Percentiles rank a stretch among this genome's conserved stretches.
Conservation (phyloP, 768 basidiomycete species). For the Boletus vermiculosoides region DNA sequence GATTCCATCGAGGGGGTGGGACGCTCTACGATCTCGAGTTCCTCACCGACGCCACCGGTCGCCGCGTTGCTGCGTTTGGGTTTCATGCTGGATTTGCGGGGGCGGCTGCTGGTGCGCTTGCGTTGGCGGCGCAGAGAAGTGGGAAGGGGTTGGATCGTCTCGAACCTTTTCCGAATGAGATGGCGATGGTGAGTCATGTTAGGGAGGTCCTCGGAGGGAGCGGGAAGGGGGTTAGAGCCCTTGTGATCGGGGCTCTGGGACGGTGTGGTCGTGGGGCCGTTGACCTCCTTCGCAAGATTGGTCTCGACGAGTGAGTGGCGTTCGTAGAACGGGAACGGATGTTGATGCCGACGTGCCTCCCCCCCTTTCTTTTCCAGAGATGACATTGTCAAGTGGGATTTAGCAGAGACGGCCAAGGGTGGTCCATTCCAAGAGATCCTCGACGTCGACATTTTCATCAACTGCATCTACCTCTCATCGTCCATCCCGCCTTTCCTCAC, state of each 20-base stretch:
- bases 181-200: conserved; percentile 77
- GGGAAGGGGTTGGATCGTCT: conserved; percentile 63
- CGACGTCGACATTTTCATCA: conserved; percentile 96
- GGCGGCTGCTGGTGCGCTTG: conserved; percentile 87
- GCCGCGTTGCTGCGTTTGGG: conserved; percentile 96
- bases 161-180: conserved; percentile 81
- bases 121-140: conserved; percentile 63
- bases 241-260: conserved; percentile 95
- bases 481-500: conserved; percentile 83
- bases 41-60: conserved; percentile 75
- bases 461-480: conserved; percentile 96
- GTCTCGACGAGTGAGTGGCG: conserved; percentile 80
- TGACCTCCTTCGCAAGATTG: conserved; percentile 92
- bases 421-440: conserved; percentile 96
- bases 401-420: conserved; percentile 94
- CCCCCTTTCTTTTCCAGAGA: conserved; percentile 50
- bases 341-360: background rate
- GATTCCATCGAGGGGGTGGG: conserved; percentile 82
- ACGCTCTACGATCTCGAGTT: conserved; percentile 96
- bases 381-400: conserved; percentile 96
- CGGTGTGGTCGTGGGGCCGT: conserved; percentile 94
- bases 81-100: conserved; percentile 99
- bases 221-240: conserved; percentile 74
- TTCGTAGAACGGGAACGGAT: background rate
- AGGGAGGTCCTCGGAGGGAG: conserved; percentile 61